Evolutionary conservation across 2,329 filamentous ascomycete genomes (phyloP).

Genomic region (Berkeleyomyces rouxiae): DNA sequence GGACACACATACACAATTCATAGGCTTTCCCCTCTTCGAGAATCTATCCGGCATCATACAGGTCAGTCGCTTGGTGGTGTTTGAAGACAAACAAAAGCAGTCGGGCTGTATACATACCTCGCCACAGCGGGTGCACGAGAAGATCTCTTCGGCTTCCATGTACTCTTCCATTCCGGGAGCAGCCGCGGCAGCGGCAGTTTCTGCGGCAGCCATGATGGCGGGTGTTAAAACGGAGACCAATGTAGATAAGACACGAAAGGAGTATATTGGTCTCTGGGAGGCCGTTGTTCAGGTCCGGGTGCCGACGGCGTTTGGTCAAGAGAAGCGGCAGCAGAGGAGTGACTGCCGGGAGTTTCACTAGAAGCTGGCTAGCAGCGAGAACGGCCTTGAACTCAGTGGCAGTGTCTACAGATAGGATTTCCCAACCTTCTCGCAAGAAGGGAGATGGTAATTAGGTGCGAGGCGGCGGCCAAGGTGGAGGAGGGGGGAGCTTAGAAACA

Average conservation of each 20-base stretch:
- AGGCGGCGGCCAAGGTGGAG: not conserved
- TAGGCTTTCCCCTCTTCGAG: constrained; percentile 97
- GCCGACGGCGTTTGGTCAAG: no score
- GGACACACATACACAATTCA: constrained; percentile 58
- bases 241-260: not conserved
- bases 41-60: constrained; percentile 40
- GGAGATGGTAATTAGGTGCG: not conserved
- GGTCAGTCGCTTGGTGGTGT: constrained; percentile 4
- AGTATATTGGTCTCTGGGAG: not conserved
- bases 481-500: not conserved
- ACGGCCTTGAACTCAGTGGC: no score
- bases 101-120: constrained; percentile 42
- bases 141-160: constrained; percentile 59
- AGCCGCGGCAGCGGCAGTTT: constrained; percentile 23
- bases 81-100: not conserved
- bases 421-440: not conserved
- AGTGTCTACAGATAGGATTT: no score
- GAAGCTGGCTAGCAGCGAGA: no score
- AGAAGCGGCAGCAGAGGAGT: no score
- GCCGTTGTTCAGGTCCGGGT: not conserved
- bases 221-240: no score
- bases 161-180: constrained; percentile 39
- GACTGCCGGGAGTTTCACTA: no score
- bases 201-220: not conserved
- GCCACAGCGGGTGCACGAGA: constrained; percentile 84